Evolutionary conservation across 1,284 basidiomycete genomes (phyloP).

Genomic region (Thecaphora frezii): DNA sequence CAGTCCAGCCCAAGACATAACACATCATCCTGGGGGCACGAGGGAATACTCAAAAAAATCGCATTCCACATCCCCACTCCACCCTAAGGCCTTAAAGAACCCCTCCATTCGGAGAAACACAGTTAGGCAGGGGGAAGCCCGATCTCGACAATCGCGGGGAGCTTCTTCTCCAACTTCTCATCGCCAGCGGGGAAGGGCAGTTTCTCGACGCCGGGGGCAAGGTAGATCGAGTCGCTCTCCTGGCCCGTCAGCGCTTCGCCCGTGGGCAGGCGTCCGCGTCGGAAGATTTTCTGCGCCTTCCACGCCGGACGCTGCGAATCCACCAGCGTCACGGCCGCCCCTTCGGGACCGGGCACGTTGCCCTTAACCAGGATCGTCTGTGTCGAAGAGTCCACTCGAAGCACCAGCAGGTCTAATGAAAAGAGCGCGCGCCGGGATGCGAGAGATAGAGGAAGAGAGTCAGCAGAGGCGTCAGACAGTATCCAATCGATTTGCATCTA

Average conservation of each 20-base stretch:
- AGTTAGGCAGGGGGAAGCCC: too few species aligned
- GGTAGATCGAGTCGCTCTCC: conserved; percentile 71
- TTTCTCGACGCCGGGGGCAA: conserved; percentile 78
- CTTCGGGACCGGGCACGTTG: conserved; percentile 64
- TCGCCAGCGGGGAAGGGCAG: conserved; percentile 93
- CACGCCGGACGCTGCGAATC: conserved; percentile 55
- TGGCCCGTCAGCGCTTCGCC: conserved; percentile 71
- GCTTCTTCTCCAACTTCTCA: conserved; percentile 70
- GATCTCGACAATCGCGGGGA: conserved; percentile 52
- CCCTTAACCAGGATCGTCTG: conserved; percentile 83
- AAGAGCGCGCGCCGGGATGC: too few species aligned
- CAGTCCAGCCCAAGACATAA: too few species aligned
- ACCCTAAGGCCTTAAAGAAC: too few species aligned
- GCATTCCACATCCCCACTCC: too few species aligned
- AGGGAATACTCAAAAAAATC: too few species aligned
- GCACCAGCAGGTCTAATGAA: conserved; percentile 67
- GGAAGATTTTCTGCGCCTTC: conserved; percentile 50
- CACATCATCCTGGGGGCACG: too few species aligned
- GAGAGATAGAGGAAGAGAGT: too few species aligned
- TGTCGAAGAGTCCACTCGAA: conserved; percentile 81
- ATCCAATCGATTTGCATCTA: too few species aligned
- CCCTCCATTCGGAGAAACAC: too few species aligned
- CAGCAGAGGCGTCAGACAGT: too few species aligned
- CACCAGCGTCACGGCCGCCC: conserved; percentile 60
- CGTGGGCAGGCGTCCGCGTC: conserved; percentile 49